Base-by-base conservation (phyloP, 2,329 filamentous ascomycete genomes). In the Penicillium sp. region DNA sequence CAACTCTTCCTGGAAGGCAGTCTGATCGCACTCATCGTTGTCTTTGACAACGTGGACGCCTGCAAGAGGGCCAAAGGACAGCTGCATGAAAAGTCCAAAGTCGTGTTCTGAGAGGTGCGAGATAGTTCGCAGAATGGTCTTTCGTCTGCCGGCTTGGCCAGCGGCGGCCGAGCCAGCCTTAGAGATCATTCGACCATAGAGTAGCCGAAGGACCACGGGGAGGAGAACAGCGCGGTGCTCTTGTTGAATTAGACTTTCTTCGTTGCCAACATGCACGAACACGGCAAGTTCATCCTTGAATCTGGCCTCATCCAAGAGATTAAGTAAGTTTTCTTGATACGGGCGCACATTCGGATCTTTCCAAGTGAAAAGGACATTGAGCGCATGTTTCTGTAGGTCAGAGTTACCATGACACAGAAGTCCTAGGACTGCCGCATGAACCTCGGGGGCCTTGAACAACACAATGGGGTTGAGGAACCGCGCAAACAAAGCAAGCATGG, bases 281-380 rank as follows among this genome's bases (percentile, higher is more conserved):
- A 94, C 86, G 0, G 91, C 89, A n/a, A 99, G 82, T 71, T 97
- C 93, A 69, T 97, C 94, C 69, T 92, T 91, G 77, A 97, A 96
- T 49, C 90, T 85, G 25, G 90, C 87, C 62, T 97, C 94, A 64
- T 99, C 94, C 9, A 97, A 83, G 2, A 99, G 81, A 66, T 91
- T 93, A 61, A 91, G 83, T 25, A 99, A 77, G 65, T 93, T 91
- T 65, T 97, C 92, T 67, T 92, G 86, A 69, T 97, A 96, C 0
- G 87, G 82, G 59, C 83, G 83, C 50, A 99, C 81, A 9, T 83
- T 86, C 2, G 88, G 82, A 57, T 89, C 85, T 73, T 96, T 97
- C 93, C 94, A 99, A 0, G 91, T 86, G 52, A 97, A 81, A 8
- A 99, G 84, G 9, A 89, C 90, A 72, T 92, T 93, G 37, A 99